Evolutionary conservation across 1,284 basidiomycete genomes (phyloP), one percentile per base, ranked within the genome.

Genomic region (Phellopilus nigrolimitatus): DNA sequence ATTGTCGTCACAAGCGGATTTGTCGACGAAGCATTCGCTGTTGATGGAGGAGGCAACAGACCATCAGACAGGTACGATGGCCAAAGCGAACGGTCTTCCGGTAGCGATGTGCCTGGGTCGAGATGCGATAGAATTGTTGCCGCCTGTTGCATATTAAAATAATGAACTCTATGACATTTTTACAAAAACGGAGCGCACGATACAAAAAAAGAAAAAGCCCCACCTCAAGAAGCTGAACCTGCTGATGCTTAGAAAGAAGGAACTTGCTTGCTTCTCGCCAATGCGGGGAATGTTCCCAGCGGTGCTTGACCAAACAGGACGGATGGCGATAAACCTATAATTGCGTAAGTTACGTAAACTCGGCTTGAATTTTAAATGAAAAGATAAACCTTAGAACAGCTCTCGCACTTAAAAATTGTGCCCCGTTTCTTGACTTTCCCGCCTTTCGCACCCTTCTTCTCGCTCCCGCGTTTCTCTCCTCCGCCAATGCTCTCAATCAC

Each of bases 211-310:
- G 34, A 47, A 15, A 39, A 31, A 48, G 38, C 30, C 43, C 53
- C 54, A 86, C 88, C 76, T 98, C 95, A 46, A 99, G 84, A 51
- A 98, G 74, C 65, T 98, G 95, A 1, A 99, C 95, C 64, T 98
- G 95, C 65, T 98, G 95, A 66, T 99, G 95, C 72, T 98, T 99
- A 70, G 86, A 91, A 60, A 97, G 76, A 51, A 95, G 82, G 62
- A 95, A 87, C 68, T 95, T 95, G 60, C 89, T 92, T 0, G 93
- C 91, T 68, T 95, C 92, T 46, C 91, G 89, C 95, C 95, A 99
- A 65, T 97, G 94, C 31, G 91, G 91, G 24, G 89, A 92, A 64
- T 98, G 94, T 66, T 98, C 95, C 94, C 94, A 97, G 33, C 94
- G 87, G 64, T 97, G 94, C 70, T 97, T 97, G 71, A 95, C 90